Evolutionary conservation across 139 green algal genomes (phyloP).

Genomic region (Chlorokybus atmophyticus): DNA sequence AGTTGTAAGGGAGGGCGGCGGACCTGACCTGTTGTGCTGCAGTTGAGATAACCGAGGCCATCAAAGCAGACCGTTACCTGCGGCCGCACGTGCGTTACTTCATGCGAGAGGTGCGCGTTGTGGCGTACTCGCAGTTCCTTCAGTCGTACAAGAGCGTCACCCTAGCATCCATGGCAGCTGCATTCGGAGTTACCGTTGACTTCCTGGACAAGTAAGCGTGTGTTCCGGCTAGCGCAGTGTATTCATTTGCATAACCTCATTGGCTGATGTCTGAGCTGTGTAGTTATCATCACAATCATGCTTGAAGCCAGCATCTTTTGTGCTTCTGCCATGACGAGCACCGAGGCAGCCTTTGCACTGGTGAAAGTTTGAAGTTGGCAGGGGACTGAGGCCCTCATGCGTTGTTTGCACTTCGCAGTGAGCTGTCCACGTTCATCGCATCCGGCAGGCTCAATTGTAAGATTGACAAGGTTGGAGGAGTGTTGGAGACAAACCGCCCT

Average conservation of each 20-base stretch:
- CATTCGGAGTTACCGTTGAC: slow-evolving; percentile 55
- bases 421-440: slow-evolving; percentile 86
- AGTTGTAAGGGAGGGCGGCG: neutral
- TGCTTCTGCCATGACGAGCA: too few species aligned
- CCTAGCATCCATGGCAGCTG: slow-evolving; percentile 68
- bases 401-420: too few species aligned
- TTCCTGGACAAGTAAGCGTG: slow-evolving; percentile 36
- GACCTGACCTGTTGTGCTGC: neutral
- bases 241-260: too few species aligned
- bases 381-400: too few species aligned
- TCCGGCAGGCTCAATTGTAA: slow-evolving; percentile 77
- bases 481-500: slow-evolving; percentile 85
- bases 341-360: too few species aligned
- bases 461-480: slow-evolving; percentile 79
- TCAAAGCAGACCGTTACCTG: slow-evolving; percentile 44
- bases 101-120: slow-evolving; percentile 71
- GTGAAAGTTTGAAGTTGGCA: too few species aligned
- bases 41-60: slow-evolving; percentile 21
- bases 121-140: slow-evolving; percentile 89
- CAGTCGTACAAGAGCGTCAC: slow-evolving; percentile 95
- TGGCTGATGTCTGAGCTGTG: too few species aligned
- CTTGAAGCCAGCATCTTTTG: too few species aligned
- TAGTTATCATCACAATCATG: too few species aligned
- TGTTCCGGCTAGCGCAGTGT: neutral
- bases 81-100: slow-evolving; percentile 80